Evolutionary conservation across 306 rosid genomes (phyloP), one percentile per base, ranked within the genome.

Genomic region (Quercus mongolica): DNA sequence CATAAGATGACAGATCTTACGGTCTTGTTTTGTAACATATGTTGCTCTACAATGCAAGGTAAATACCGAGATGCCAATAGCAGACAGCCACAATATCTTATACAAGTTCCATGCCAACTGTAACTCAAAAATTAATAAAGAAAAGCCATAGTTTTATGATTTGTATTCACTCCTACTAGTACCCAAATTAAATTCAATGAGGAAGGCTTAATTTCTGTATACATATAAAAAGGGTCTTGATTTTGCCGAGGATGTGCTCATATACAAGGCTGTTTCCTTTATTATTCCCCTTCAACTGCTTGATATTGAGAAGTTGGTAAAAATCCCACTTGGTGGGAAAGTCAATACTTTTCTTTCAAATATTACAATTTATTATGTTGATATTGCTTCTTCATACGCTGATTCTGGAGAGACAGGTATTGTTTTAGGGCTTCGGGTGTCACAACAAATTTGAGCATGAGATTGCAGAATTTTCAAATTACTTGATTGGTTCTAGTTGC

Each of bases 191-290:
- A 81, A 69, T 79, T 79, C 65, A 30, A 17, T 74, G 90, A 86
- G 80, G 89, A 85, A 79, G 97, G 97, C 62, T 92, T 88, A 81
- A 75, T 92, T 61, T 91, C 88, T 52, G 90, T 83, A 65, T 85
- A 85, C 35, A 46, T 91, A 82, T 88, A 82, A 90, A 9, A 86
- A 85, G 75, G 97, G 98, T 83, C 97, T 94, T 38, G 91, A 84
- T 64, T 92, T 75, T 82, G 88, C 90, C 68, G 89, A 92, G 83
- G 92, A 92, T 72, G 78, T 91, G 83, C 78, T 94, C 71, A 85
- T 92, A 73, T 83, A 88, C 35, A 69, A 86, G 74, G 90, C 89
- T 38, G 61, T 91, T 84, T 88, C 88, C 23, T 74, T 97, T 65
- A 74, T 90, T 78, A 78, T 89, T 75, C 82, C 81, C 8, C 91